Evolutionary conservation across 768 basidiomycete genomes (phyloP).

Genomic region (Cantharellus anzutake): DNA sequence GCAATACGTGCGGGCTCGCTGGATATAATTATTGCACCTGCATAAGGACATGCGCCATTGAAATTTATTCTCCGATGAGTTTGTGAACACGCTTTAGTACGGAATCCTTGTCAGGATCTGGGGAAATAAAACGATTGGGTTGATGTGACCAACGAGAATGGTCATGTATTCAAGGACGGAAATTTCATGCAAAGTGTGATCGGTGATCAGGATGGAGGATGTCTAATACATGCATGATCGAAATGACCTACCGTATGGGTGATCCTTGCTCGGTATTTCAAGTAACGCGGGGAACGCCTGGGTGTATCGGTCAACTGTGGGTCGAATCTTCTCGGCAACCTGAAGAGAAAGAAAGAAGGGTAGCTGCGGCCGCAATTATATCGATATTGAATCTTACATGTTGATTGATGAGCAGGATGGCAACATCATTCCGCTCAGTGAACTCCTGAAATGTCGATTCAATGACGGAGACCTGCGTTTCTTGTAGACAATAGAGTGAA

Average conservation of each 20-base stretch:
- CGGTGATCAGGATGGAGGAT: neutral
- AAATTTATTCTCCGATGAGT: conserved; percentile 66
- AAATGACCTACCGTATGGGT: conserved; percentile 65
- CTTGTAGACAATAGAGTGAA: conserved; percentile 22
- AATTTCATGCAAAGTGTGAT: neutral
- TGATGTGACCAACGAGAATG: neutral
- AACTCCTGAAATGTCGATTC: conserved; percentile 89
- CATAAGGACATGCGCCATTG: too few relatives aligned
- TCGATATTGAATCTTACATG: conserved; percentile 39
- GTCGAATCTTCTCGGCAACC: conserved; percentile 95
- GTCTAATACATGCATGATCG: neutral
- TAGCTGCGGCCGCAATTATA: neutral
- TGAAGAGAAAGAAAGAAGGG: conserved; percentile 16
- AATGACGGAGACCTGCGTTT: conserved; percentile 78
- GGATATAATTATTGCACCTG: too few relatives aligned
- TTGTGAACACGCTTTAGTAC: conserved; percentile 94
- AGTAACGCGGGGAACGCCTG: conserved; percentile 92
- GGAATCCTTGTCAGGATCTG: conserved; percentile 92
- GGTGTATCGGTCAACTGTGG: conserved; percentile 85
- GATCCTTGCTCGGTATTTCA: conserved; percentile 96
- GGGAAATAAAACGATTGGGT: neutral
- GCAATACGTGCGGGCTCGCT: too few relatives aligned
- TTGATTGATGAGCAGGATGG: conserved; percentile 94
- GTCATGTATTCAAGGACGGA: too few relatives aligned
- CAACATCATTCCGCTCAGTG: conserved; percentile 86